Evolutionary conservation across 129 eudicot genomes (phyloP), one percentile per base, ranked within the genome.

Genomic region (Lactuca saligna): DNA sequence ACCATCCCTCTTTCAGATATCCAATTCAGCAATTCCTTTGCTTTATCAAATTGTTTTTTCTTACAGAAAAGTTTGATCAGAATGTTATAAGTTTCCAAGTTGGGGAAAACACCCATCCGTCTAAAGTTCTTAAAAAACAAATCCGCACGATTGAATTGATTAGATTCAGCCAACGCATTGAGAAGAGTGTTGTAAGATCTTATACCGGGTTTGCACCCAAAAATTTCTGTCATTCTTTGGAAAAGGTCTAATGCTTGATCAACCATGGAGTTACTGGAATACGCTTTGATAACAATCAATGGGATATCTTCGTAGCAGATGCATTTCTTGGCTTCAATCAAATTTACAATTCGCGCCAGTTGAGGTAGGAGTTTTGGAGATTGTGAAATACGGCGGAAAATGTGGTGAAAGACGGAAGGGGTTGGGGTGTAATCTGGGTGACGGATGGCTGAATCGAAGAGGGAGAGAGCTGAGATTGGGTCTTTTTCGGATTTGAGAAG

Each of bases 151-250:
- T 61, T 66, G 65, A 76, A 75, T 55, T 83, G 82, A 68, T 66
- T 66, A 9, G 82, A 54, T 17, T 71, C 82, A 15, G 73, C 88
- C 59, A 86, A 89, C 0, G 85, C 86, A 63, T 89, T 89, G 20
- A 89, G 69, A 63, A 93, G 6, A 39, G 85, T 71, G 67, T 93
- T 93, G 67, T 73, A 89, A 16, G 90, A 85, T 74, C 88, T 67
- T 9, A 88, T 55, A 58, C 96, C 91, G 0, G 98, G 98, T 4
- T 73, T 76, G 34, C 96, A 89, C 48, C 98, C 97, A 41, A 89
- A 93, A 32, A 82, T 49, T 7, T 82, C 65, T 16, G 3, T 66
- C 95, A 93, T 93, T 51, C 66, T 80, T 50, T 84, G 80, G 63
- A 93, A 89, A 69, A 77, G 44, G 6, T 77, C 72, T 61, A 89